Evolutionary conservation across 192 early-diverging fungal species (phyloP).

Genomic region (Obelidium mucronatum): DNA sequence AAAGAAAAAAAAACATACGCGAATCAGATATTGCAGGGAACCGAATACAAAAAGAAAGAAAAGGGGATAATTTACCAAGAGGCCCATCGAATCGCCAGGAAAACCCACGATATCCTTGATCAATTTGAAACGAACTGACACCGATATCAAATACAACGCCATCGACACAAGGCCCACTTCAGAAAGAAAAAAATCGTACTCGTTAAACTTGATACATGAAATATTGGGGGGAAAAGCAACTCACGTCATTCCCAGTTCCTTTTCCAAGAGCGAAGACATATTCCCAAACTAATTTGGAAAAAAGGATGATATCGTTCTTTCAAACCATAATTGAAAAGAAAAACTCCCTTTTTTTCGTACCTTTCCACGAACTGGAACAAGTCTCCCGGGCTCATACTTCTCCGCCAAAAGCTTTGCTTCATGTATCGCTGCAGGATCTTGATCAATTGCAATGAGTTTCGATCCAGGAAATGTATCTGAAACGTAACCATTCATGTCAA

Average conservation of each 20-base stretch:
- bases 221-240: conserved; percentile 1
- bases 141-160: conserved; percentile 81
- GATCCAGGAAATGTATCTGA: conserved; percentile 47
- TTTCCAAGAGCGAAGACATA: conserved; percentile 46
- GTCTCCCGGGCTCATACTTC: conserved; percentile 50
- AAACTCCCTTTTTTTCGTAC: neutral
- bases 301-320: neutral
- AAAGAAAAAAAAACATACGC: neutral
- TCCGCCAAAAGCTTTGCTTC: conserved; percentile 57
- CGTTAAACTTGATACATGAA: neutral
- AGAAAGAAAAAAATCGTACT: neutral
- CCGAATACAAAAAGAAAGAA: too few species aligned
- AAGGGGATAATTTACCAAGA: conserved; percentile 55
- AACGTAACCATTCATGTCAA: conserved; percentile 15
- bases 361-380: conserved; percentile 62
- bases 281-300: conserved; percentile 61
- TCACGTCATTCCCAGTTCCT: conserved; percentile 36
- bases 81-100: conserved; percentile 71
- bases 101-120: conserved; percentile 70
- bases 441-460: conserved; percentile 73
- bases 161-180: conserved; percentile 59
- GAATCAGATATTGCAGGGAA: too few species aligned
- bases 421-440: conserved; percentile 71
- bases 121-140: conserved; percentile 74
- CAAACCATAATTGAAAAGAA: too few species aligned